Percentiles rank a stretch among this genome's conserved stretches.
Evolutionary conservation across 805 yeast genomes (phyloP).

Genomic region (Torulaspora quercuum): DNA sequence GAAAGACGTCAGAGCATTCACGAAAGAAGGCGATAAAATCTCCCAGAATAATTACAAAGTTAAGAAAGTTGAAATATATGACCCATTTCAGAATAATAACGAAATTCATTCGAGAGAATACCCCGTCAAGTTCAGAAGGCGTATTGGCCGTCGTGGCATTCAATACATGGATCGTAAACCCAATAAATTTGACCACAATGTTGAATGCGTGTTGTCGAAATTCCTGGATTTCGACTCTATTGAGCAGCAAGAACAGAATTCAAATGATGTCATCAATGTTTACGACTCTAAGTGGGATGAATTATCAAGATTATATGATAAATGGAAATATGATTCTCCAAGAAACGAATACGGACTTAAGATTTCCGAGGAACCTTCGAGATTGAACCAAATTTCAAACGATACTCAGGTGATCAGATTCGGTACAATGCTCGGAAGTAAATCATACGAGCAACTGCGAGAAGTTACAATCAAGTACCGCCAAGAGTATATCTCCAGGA

Average conservation of each 20-base stretch:
- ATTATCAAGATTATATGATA: slow-evolving; percentile 50
- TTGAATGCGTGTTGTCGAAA: slow-evolving; percentile 39
- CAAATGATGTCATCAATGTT: slow-evolving; percentile 37
- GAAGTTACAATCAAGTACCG: slow-evolving; percentile 68
- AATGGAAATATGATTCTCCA: slow-evolving; percentile 68
- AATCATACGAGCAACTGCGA: slow-evolving; percentile 74
- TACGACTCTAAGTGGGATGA: slow-evolving; percentile 48
- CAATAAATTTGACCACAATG: slow-evolving; percentile 37
- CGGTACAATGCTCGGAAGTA: slow-evolving; percentile 85
- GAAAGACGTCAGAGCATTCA: slow-evolving; percentile 24
- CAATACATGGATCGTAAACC: slow-evolving; percentile 73
- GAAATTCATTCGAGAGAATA: slow-evolving; percentile 39
- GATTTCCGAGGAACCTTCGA: slow-evolving; percentile 73
- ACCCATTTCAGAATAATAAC: slow-evolving; percentile 36
- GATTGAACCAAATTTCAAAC: slow-evolving; percentile 73
- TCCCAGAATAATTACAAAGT: slow-evolving; percentile 23
- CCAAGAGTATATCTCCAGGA: slow-evolving; percentile 47
- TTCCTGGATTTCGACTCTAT: slow-evolving; percentile 41
- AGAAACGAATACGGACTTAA: slow-evolving; percentile 45
- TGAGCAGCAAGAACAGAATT: slow-evolving; percentile 27
- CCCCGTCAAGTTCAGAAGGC: slow-evolving; percentile 61
- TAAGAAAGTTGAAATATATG: slow-evolving; percentile 37
- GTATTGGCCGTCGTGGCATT: slow-evolving; percentile 70
- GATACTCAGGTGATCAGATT: slow-evolving; percentile 88
- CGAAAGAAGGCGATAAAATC: slow-evolving; percentile 34